These are phyloP conservation scores for Silene noctiflora DNA, from an alignment of 179 eudicot genomes.

Conservation along the genomic window DNA sequence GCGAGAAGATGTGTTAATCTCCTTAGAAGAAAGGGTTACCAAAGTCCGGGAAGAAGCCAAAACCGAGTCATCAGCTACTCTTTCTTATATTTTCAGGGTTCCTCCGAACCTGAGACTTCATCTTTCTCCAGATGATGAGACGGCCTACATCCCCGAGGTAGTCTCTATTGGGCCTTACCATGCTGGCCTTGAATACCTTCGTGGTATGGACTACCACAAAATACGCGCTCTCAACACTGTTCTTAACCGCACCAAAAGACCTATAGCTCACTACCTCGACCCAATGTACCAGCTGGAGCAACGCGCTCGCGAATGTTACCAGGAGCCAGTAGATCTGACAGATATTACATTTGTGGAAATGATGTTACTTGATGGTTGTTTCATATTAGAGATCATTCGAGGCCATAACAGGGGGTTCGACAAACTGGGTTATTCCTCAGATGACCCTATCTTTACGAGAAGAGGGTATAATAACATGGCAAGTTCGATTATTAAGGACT, in stretches of 20 bases:
- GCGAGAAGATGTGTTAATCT: neutral
- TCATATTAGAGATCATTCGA: constrained; percentile 4
- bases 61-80: neutral
- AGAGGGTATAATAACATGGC: neutral
- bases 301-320: neutral
- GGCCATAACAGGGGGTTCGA: neutral
- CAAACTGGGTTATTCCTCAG: neutral
- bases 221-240: neutral
- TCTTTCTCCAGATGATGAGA: neutral
- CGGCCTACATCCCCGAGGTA: constrained; percentile 1
- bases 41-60: neutral
- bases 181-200: neutral
- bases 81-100: neutral
- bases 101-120: neutral
- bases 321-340: neutral
- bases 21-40: neutral
- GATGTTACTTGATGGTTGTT: constrained; percentile 9
- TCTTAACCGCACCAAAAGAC: neutral
- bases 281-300: neutral
- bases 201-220: constrained; percentile 2
- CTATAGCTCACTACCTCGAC: neutral
- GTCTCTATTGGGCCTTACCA: constrained; percentile 8
- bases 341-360: neutral
- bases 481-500: neutral
- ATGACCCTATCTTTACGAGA: neutral